Conservation (phyloP, 768 basidiomycete species). For the Lactifluus piperatus region DNA sequence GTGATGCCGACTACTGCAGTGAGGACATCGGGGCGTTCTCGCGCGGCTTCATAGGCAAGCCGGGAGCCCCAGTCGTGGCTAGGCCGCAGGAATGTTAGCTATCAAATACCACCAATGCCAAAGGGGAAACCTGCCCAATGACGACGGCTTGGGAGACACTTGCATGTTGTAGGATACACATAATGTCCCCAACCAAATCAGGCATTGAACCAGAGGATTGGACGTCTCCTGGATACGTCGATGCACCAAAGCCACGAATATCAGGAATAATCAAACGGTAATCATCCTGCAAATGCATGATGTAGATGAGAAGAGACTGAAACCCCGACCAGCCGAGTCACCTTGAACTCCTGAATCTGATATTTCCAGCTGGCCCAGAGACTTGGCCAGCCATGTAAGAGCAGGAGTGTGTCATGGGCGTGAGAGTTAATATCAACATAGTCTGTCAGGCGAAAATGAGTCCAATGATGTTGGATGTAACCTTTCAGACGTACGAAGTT, state of each 20-base stretch:
- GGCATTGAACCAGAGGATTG: conserved; percentile 48
- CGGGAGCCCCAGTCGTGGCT: conserved; percentile 75
- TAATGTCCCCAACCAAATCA: conserved; percentile 54
- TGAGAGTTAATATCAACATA: conserved; percentile 56
- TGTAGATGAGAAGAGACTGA: background rate
- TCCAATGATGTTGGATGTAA: background rate
- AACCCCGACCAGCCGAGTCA: conserved; percentile 19
- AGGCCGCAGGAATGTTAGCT: background rate
- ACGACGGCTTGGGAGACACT: conserved; percentile 44
- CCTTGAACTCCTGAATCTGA: conserved; percentile 61
- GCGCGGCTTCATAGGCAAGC: conserved; percentile 59
- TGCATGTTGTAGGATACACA: conserved; percentile 50
- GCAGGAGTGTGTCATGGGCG: conserved; percentile 43
- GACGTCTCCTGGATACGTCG: conserved; percentile 55
- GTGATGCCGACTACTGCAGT: conserved; percentile 48
- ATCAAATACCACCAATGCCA: background rate
- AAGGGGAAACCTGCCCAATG: conserved; percentile 41
- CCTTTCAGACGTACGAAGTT: conserved; percentile 7
- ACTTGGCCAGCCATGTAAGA: conserved; percentile 77
- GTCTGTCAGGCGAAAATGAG: background rate
- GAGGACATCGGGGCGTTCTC: conserved; percentile 58
- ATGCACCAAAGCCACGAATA: conserved; percentile 62
- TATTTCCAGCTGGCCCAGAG: conserved; percentile 69
- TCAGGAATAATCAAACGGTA: conserved; percentile 56
- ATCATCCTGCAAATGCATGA: conserved; percentile 33